These are phyloP conservation scores for Abrus precatorius DNA, from an alignment of 306 rosid genomes.

Conservation along the genomic window DNA sequence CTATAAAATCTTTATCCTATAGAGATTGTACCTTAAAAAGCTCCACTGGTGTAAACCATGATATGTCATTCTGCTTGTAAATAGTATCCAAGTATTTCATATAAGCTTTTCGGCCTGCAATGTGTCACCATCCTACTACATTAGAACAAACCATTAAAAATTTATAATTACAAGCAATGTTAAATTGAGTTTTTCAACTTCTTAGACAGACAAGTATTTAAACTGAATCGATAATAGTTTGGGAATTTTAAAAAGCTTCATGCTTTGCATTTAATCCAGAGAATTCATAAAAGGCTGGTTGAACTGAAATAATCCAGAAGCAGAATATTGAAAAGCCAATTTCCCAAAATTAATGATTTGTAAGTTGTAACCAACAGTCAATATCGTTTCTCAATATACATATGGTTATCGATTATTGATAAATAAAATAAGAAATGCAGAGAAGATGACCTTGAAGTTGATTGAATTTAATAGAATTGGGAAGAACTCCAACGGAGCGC, in stretches of 20 bases:
- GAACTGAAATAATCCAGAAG: constrained; percentile 28
- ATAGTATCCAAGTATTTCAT: constrained; percentile 80
- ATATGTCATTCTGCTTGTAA: constrained; percentile 78
- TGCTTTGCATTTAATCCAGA: constrained; percentile 13
- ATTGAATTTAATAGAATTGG: constrained; percentile 70
- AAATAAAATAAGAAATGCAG: not conserved
- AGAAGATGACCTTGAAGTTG: constrained; percentile 68
- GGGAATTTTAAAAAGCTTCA: constrained; percentile 11
- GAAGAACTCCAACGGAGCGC: constrained; percentile 84
- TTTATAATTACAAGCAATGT: not conserved
- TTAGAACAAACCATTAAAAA: constrained; percentile 39
- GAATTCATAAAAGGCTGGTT: constrained; percentile 1
- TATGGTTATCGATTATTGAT: not conserved
- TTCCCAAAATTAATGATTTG: not conserved
- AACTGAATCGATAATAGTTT: not conserved
- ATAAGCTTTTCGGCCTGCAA: constrained; percentile 89
- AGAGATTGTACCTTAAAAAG: constrained; percentile 75
- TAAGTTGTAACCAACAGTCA: not conserved
- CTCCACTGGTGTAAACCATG: constrained; percentile 99
- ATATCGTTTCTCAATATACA: not conserved
- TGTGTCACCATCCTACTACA: constrained; percentile 36
- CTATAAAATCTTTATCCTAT: constrained; percentile 21
- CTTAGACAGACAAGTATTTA: constrained; percentile 8
- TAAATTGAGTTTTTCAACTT: not conserved
- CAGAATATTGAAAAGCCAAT: not conserved